phyloP scores from a whole-genome alignment of 306 rosid genomes.

The Cicer pinnatifidum region DNA sequence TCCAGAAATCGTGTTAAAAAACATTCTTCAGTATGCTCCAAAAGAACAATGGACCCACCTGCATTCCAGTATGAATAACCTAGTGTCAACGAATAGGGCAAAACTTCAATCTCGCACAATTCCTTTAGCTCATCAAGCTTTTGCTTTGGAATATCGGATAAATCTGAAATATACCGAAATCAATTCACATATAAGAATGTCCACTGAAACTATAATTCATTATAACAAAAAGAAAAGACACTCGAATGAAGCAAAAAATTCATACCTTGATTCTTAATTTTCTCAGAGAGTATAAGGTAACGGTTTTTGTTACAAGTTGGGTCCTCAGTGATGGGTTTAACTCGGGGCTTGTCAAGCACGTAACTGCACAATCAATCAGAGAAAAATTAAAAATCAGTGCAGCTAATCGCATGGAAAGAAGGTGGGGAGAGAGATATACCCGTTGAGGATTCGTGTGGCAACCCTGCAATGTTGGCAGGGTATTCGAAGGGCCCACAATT shows the following conservation, averaged over 20 bases:
- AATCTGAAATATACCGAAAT: constrained; percentile 54
- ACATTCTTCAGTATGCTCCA: constrained; percentile 8
- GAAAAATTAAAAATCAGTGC: neutral
- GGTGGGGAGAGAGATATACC: constrained; percentile 51
- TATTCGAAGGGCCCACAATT: constrained; percentile 81
- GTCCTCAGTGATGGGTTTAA: constrained; percentile 84
- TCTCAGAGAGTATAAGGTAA: constrained; percentile 72
- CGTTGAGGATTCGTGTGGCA: constrained; percentile 74
- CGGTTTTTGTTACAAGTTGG: constrained; percentile 71
- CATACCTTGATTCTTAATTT: constrained; percentile 65
- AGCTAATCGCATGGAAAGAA: neutral
- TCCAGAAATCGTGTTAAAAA: constrained; percentile 9
- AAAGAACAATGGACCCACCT: constrained; percentile 58
- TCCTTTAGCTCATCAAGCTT: constrained; percentile 69
- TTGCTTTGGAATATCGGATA: constrained; percentile 68
- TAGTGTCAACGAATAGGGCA: constrained; percentile 76
- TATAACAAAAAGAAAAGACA: neutral
- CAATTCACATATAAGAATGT: constrained; percentile 31
- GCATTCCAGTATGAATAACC: constrained; percentile 94
- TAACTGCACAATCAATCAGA: constrained; percentile 52
- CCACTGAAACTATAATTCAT: constrained; percentile 25
- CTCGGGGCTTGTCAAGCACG: constrained; percentile 81
- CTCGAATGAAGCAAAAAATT: neutral
- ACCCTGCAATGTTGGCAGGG: constrained; percentile 83
- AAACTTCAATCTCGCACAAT: constrained; percentile 73